Percentiles rank a stretch among this genome's conserved stretches.
Conservation (phyloP, 176 grass and related monocot species). For the Ampelocalamus luodianensis region DNA sequence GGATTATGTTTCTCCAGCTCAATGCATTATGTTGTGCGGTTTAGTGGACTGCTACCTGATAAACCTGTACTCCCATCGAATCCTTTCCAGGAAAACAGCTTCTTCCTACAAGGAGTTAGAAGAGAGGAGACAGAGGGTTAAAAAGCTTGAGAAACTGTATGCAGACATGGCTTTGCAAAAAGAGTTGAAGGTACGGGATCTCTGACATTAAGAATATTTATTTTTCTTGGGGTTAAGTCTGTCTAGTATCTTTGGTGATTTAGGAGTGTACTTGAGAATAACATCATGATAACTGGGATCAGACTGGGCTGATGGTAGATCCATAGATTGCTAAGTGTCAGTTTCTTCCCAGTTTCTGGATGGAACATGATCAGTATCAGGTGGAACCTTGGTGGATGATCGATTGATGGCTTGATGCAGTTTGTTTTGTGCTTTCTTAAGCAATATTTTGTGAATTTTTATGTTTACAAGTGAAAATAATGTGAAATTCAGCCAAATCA, state of each 20-base stretch:
- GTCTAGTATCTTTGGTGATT: background rate
- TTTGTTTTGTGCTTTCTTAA: background rate
- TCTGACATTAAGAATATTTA: background rate
- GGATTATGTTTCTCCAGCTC: slow-evolving; percentile 23
- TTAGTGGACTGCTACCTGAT: slow-evolving; percentile 31
- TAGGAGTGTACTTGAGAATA: background rate
- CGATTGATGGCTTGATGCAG: background rate
- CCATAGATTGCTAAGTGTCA: background rate
- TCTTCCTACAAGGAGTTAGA: slow-evolving; percentile 81
- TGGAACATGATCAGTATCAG: background rate
- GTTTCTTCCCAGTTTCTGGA: background rate
- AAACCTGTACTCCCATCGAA: slow-evolving; percentile 15
- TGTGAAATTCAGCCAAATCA: background rate
- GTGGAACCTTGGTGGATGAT: background rate
- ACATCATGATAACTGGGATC: background rate
- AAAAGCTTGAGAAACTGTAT: slow-evolving; percentile 86
- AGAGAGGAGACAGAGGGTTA: slow-evolving; percentile 71
- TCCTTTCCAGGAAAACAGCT: slow-evolving; percentile 59
- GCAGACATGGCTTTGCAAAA: slow-evolving; percentile 87
- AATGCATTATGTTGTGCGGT: slow-evolving; percentile 22
- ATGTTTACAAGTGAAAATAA: background rate
- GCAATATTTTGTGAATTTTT: background rate
- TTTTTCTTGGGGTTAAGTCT: background rate
- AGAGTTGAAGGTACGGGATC: slow-evolving; percentile 72
- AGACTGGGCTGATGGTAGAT: background rate